phyloP scores from a whole-genome alignment of 169 alveolate species.

The Eimeria maxima region DNA sequence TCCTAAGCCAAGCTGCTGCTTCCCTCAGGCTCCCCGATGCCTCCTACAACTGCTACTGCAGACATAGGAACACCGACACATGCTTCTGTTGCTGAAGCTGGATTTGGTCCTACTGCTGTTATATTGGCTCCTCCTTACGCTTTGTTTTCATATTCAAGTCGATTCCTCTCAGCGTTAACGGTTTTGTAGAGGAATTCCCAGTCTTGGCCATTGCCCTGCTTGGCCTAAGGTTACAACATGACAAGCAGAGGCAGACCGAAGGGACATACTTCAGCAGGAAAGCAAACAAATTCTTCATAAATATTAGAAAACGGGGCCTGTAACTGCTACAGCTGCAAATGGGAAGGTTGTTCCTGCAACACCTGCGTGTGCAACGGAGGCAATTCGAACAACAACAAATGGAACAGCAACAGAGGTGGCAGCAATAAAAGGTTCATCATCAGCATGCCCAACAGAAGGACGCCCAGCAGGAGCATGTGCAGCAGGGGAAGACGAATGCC shows the following conservation, averaged over 20 bases:
- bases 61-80: background rate
- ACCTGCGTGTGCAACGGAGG: no score
- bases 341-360: no score
- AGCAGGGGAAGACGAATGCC: background rate
- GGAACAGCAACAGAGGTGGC: no score
- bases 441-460: no score
- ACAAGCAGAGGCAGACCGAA: background rate
- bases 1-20: no score
- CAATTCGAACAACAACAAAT: no score
- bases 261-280: background rate
- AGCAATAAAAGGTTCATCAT: no score
- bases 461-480: no score
- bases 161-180: constrained; percentile 26
- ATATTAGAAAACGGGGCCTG: no score
- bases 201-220: background rate
- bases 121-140: background rate
- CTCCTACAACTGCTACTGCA: constrained; percentile 2
- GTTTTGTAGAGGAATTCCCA: constrained; percentile 48
- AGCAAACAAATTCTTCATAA: no score
- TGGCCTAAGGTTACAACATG: background rate
- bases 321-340: background rate
- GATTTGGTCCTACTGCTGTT: background rate
- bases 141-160: constrained; percentile 37
- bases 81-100: background rate
- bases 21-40: background rate